Conservation (phyloP, 768 basidiomycete genomes). For the Lactarius hengduanensis region DNA sequence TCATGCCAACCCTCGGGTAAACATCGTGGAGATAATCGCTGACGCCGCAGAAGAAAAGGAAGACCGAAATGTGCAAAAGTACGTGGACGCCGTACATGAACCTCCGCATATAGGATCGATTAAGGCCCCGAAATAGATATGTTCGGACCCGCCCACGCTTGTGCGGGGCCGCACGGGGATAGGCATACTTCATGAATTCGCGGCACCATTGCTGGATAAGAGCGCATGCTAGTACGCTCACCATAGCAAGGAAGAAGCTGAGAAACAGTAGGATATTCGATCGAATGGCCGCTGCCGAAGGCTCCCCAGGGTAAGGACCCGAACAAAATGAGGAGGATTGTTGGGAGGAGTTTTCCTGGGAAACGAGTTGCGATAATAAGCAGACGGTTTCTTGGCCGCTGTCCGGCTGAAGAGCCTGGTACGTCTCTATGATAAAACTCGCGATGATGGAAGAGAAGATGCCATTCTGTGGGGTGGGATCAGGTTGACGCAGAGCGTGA, state of each 20-base stretch:
- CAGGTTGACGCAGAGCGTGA: neutral
- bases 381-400: neutral
- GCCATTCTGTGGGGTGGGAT: constrained; percentile 3
- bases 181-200: constrained; percentile 7
- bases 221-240: constrained; percentile 14
- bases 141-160: constrained; percentile 18
- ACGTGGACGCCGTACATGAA: constrained; percentile 16
- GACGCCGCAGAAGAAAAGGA: constrained; percentile 19
- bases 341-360: neutral
- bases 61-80: constrained; percentile 17
- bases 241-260: constrained; percentile 17
- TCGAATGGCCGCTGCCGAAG: constrained; percentile 3
- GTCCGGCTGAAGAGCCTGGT: constrained; percentile 17
- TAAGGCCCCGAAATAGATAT: constrained; percentile 10
- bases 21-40: constrained; percentile 12
- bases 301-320: neutral
- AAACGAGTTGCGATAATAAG: constrained; percentile 11
- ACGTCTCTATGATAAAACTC: constrained; percentile 27
- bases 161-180: constrained; percentile 10
- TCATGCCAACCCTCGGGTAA: neutral
- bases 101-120: constrained; percentile 6
- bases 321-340: neutral
- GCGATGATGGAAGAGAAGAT: constrained; percentile 28
- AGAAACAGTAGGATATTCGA: constrained; percentile 17
- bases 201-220: constrained; percentile 26